phyloP scores from a whole-genome alignment of 352 stramenopile genomes.

The Blastocystis sp. region DNA sequence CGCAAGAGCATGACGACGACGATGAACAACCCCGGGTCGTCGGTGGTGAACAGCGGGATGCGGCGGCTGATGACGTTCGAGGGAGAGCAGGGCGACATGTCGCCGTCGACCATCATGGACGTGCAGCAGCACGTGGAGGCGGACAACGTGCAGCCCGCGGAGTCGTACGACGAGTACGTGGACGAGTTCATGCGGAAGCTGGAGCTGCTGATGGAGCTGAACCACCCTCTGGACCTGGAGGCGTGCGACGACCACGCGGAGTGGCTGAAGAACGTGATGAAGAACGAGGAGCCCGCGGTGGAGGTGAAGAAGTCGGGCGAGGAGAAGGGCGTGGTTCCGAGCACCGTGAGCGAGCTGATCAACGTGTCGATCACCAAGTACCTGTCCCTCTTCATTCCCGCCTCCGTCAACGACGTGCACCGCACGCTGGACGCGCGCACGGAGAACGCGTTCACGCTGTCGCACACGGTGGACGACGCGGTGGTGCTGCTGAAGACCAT shows the following conservation, averaged over 20 bases:
- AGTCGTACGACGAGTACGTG: conserved; percentile 49
- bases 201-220: conserved; percentile 55
- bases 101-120: background rate
- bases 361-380: conserved; percentile 51
- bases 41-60: conserved; percentile 24
- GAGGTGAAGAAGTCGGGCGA: background rate
- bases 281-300: background rate
- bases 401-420: conserved; percentile 1
- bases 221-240: conserved; percentile 5
- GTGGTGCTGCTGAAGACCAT: conserved; percentile 56
- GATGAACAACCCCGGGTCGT: background rate
- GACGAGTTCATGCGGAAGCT: conserved; percentile 56
- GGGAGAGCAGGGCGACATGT: background rate
- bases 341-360: background rate
- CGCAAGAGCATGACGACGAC: conserved; percentile 6
- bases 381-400: conserved; percentile 32
- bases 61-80: conserved; percentile 44
- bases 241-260: background rate
- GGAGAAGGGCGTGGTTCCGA: background rate
- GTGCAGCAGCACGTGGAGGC: background rate
- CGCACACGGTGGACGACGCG: conserved; percentile 23
- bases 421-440: conserved; percentile 9
- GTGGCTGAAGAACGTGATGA: background rate
- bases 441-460: conserved; percentile 58
- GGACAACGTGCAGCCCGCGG: conserved; percentile 13